phyloP scores from a whole-genome alignment of 2,329 filamentous ascomycete genomes.

The Phoma herbarum region DNA sequence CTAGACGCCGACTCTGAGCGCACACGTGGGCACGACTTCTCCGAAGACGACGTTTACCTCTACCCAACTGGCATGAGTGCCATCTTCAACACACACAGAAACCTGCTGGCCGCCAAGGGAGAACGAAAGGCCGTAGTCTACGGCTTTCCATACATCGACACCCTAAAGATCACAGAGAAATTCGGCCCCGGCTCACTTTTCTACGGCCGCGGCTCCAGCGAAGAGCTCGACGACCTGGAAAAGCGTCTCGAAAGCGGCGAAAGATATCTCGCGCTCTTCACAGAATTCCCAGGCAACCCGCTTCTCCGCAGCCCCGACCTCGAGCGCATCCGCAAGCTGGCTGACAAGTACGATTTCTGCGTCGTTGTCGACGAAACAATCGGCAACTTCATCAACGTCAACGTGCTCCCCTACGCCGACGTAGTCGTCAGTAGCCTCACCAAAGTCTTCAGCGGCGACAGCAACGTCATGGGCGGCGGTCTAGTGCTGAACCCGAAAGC shows the following conservation, averaged over 20 bases:
- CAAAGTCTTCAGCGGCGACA: constrained; percentile 96
- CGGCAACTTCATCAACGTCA: constrained; percentile 94
- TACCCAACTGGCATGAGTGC: constrained; percentile 93
- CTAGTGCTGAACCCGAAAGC: constrained; percentile 71
- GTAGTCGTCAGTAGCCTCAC: constrained; percentile 94
- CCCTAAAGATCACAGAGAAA: constrained; percentile 92
- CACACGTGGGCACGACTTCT: constrained; percentile 67
- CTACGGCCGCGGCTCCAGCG: constrained; percentile 80
- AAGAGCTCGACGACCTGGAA: constrained; percentile 87
- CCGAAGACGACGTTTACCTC: constrained; percentile 87
- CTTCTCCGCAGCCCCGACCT: constrained; percentile 86
- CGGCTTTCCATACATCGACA: constrained; percentile 98
- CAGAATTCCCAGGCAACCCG: constrained; percentile 94
- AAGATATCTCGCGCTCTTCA: constrained; percentile 83
- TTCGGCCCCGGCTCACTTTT: constrained; percentile 90
- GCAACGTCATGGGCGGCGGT: constrained; percentile 96
- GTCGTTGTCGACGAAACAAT: constrained; percentile 96
- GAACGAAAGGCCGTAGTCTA: constrained; percentile 83
- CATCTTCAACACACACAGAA: constrained; percentile 87
- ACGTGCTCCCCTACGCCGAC: constrained; percentile 88
- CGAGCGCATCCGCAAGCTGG: constrained; percentile 77
- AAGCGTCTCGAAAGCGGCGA: constrained; percentile 74
- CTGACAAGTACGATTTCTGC: constrained; percentile 84
- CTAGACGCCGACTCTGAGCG: constrained; percentile 55
- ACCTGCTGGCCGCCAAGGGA: constrained; percentile 71